Percentiles rank a stretch among this genome's conserved stretches.
These are phyloP conservation scores for Tremellales sp. DNA, from an alignment of 1,284 basidiomycete genomes.

Conservation along the genomic window DNA sequence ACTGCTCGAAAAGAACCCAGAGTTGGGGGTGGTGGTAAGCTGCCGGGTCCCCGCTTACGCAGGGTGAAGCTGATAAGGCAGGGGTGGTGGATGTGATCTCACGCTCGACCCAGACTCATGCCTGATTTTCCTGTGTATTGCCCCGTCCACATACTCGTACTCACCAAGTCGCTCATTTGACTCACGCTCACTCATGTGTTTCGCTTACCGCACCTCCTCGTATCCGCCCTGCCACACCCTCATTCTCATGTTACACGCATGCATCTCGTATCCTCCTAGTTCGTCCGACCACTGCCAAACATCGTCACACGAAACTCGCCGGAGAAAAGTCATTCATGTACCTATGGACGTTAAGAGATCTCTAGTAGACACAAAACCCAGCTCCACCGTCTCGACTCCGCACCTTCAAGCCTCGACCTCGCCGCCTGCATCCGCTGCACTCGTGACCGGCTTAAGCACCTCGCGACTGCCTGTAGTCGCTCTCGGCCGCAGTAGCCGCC, in stretches of 20 bases:
- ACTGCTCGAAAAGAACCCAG: slow-evolving; percentile 31
- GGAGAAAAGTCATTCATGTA: neutral
- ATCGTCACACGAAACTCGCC: neutral
- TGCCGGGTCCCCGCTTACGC: neutral
- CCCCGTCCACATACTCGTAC: neutral
- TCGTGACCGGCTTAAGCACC: slow-evolving; percentile 39
- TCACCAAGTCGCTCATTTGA: neutral
- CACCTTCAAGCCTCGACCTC: neutral
- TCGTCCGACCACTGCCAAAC: neutral
- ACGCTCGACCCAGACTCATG: neutral
- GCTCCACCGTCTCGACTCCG: neutral
- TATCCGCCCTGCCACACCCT: neutral
- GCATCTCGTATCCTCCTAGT: neutral
- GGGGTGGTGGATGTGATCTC: slow-evolving; percentile 41
- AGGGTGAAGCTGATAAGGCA: slow-evolving; percentile 10
- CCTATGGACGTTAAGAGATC: too few relatives aligned
- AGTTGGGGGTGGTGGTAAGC: slow-evolving; percentile 35
- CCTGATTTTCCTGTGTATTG: neutral
- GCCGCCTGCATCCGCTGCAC: neutral
- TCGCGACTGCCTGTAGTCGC: slow-evolving; percentile 70
- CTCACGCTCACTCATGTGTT: neutral
- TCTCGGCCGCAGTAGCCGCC: slow-evolving; percentile 80
- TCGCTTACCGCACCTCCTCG: neutral
- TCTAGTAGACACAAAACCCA: neutral
- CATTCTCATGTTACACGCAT: neutral